Base-by-base conservation (phyloP, 495 filamentous ascomycete species). In the Tuber melanosporum region DNA sequence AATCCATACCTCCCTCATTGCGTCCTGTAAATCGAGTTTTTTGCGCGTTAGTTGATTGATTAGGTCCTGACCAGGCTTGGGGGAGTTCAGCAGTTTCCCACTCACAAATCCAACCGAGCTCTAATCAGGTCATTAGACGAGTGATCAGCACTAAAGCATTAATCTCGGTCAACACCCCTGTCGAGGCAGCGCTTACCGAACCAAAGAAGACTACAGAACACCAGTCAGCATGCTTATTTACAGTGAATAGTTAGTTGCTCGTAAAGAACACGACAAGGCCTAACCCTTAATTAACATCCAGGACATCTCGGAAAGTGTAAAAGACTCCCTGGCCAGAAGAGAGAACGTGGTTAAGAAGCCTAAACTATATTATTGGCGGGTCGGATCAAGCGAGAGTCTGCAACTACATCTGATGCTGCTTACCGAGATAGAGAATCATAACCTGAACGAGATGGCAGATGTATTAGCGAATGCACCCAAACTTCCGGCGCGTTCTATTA, bases 321-420 rank as follows among this genome's bases (percentile, higher is more conserved):
- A 93, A 20, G 87, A 84, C 79, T 94, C 92, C 78, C 95, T 89
- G 41, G 92, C 94, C 75, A 98, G 89, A 77, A 97, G 90, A 1
- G 92, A 91, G 82, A 98, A 97, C 0, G 94, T 97, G 0, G 95
- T 97, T 43, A 97, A 85, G 86, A 97, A 98, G 76, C 94, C 94
- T 92, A 78, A 71, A 73, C 73, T 71, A 80, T 74, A 80, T 74
- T 76, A 66, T 66, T 80, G 75, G 75, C 87, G 80, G 39, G 78
- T 78, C 75, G 49, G n/a, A 80, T 74, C 71, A 78, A 19, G 76
- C 71, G 75, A 74, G 66, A 77, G 62, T 72, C 42, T 46, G 26
- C 47, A 47, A 75, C 74, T 39, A 8, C 57, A 45, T 52, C 57
- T 39, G 62, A 32, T 71, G 43, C 78, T 74, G 79, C 83, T 77